These are phyloP conservation scores for Extremus antarcticus DNA, from an alignment of 495 filamentous ascomycete species.

Conservation along the genomic window DNA sequence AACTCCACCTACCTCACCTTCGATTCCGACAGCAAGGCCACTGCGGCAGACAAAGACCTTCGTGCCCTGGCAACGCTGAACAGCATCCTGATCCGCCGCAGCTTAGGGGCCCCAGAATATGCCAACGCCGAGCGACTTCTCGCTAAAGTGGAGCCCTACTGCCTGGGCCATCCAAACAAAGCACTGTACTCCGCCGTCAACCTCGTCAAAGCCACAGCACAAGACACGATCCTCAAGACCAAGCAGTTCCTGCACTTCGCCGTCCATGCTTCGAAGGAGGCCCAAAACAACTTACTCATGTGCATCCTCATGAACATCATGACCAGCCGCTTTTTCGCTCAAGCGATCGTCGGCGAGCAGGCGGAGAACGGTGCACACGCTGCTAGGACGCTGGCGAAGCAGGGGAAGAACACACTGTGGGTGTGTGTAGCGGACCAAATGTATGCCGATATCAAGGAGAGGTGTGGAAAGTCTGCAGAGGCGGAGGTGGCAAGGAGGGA, in stretches of 20 bases:
- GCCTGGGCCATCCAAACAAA: conserved; percentile 54
- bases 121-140: conserved; percentile 42
- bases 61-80: conserved; percentile 72
- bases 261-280: conserved; percentile 44
- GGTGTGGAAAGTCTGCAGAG: conserved; percentile 57
- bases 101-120: conserved; percentile 43
- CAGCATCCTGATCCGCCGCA: conserved; percentile 68
- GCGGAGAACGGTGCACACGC: conserved; percentile 79
- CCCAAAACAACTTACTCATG: conserved; percentile 58
- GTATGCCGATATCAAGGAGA: conserved; percentile 61
- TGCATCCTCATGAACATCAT: conserved; percentile 77
- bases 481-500: conserved; percentile 5
- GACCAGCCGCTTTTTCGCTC: conserved; percentile 73
- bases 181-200: conserved; percentile 69
- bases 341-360: conserved; percentile 69
- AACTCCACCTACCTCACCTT: conserved; percentile 47
- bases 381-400: conserved; percentile 60
- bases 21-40: conserved; percentile 30
- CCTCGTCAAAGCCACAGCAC: conserved; percentile 59
- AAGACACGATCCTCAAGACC: conserved; percentile 52
- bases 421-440: conserved; percentile 72
- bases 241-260: conserved; percentile 67
- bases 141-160: conserved; percentile 55
- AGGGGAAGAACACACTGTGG: conserved; percentile 71
- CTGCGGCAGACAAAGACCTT: conserved; percentile 56